Evolutionary conservation across 2,329 filamentous ascomycete genomes (phyloP), one percentile per base, ranked within the genome.

Genomic region (Arthrocladium fulminans): DNA sequence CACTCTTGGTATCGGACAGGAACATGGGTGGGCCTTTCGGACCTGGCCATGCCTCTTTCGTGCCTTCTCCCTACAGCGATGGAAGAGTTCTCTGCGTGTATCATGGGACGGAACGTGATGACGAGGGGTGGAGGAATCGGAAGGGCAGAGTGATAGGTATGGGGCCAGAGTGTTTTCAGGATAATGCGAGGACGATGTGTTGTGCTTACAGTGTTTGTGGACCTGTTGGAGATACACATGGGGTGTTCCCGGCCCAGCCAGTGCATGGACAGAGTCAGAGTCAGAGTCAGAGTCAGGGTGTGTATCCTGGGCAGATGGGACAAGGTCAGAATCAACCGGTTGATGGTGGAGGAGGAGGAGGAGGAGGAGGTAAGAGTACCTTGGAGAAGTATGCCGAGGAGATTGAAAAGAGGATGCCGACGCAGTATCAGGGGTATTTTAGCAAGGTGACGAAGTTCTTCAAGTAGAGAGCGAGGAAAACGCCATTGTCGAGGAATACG

Each of bases 31-130:
- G 57, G 2, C 57, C 57, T 2, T 57, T 55, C 48, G 55, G 57
- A n/a, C 57, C 57, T 1, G 57, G 55, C 0, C 55, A 59, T 34
- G 57, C 55, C 6, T 54, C 50, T 19, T 59, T 59, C 48, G 49
- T 59, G n/a, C 17, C 32, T 17, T 49, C 46, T 4, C 48, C 48
- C n/a, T 43, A 53, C 30, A 25, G 38, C 17, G 40, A 50, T 29
- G 45, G 44, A 10, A 38, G 40, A 7, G 48, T 57, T n/a, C 55
- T 51, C 25, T 59, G 57, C 42, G 52, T 59, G 19, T 59, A 57
- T 35, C 57, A 59, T 43, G 57, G 52, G 5, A 59, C 57, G 1
- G 57, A 52, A 38, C 41, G 47, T 1, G 39, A 49, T 4, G 52
- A 48, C 4, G 49, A 59, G 25, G 55, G 55, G 2, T 59, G 57